phyloP scores from a whole-genome alignment of 2,329 filamentous ascomycete species.

The Aspergillus nomiae region DNA sequence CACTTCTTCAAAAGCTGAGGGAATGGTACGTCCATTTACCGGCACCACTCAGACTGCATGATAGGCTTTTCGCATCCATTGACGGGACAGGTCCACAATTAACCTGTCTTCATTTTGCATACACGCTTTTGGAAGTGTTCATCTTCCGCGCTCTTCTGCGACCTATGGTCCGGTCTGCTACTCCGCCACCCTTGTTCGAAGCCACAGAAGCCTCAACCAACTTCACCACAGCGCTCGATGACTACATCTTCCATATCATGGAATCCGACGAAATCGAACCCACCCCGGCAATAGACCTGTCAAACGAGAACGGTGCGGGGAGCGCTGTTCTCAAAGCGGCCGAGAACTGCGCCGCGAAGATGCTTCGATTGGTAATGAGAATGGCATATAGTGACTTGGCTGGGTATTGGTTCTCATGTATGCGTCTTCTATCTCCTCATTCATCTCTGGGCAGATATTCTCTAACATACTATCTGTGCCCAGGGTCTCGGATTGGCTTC shows the following conservation, averaged over 20 bases:
- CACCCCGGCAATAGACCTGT: slow-evolving; percentile 14
- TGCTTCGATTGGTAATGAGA: slow-evolving; percentile 22
- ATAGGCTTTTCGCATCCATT: slow-evolving; percentile 10
- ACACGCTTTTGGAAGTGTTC: slow-evolving; percentile 27
- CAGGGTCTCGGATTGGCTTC: slow-evolving; percentile 23
- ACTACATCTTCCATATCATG: slow-evolving; percentile 16
- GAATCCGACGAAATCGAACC: slow-evolving; percentile 16
- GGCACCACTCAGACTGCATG: slow-evolving; percentile 14
- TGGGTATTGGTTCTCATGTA: slow-evolving; percentile 27
- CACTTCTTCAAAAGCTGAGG: slow-evolving; percentile 23
- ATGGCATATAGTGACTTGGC: slow-evolving; percentile 20
- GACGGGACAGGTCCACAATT: slow-evolving; percentile 10
- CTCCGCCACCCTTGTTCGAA: slow-evolving; percentile 18
- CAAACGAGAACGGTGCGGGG: slow-evolving; percentile 12
- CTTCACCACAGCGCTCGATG: slow-evolving; percentile 11
- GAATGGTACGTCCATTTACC: slow-evolving; percentile 27
- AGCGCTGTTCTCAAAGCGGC: slow-evolving; percentile 22
- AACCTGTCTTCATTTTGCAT: slow-evolving; percentile 26
- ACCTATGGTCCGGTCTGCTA: slow-evolving; percentile 18
- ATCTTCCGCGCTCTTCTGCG: slow-evolving; percentile 30
- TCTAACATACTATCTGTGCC: background rate
- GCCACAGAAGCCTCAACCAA: slow-evolving; percentile 9
- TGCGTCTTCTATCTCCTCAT: background rate
- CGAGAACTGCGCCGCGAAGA: slow-evolving; percentile 25
- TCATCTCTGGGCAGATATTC: background rate